A percentile compares a stretch with the other conserved stretches of the same genome.
These are phyloP conservation scores for Penicillium vulpinum DNA, from an alignment of 2,329 filamentous ascomycete species.

Conservation along the genomic window DNA sequence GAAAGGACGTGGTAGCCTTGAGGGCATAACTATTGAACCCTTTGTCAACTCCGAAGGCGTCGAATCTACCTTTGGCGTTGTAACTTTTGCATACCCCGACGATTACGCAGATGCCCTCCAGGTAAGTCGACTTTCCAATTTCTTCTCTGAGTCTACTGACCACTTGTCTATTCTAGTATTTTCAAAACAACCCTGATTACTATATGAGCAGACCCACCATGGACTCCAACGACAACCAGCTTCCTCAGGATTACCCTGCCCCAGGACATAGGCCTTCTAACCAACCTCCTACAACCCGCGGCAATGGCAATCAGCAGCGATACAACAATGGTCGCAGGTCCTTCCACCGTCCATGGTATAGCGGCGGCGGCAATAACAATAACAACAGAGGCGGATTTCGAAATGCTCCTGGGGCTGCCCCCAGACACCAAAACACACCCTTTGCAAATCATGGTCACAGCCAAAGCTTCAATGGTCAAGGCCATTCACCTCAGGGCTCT, in stretches of 20 bases:
- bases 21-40: background rate
- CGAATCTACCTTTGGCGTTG: background rate
- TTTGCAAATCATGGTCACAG: slow-evolving; percentile 1
- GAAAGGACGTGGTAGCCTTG: background rate
- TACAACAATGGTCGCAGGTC: slow-evolving; percentile 3
- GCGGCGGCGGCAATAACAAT: background rate
- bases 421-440: background rate
- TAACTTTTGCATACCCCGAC: slow-evolving; percentile 6
- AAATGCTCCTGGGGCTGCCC: background rate
- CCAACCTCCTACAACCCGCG: background rate
- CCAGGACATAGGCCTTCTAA: background rate
- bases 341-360: slow-evolving; percentile 2
- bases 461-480: background rate
- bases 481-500: background rate
- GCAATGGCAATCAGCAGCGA: slow-evolving; percentile 3
- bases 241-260: background rate
- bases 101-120: slow-evolving; percentile 10
- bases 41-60: background rate
- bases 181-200: slow-evolving; percentile 17
- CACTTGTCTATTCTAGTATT: slow-evolving; percentile 11
- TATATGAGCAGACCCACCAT: slow-evolving; percentile 21
- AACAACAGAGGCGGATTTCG: slow-evolving; percentile 6
- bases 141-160: background rate
- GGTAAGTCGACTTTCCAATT: slow-evolving; percentile 13
- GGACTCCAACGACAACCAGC: slow-evolving; percentile 8